Percentiles rank a stretch among this genome's conserved stretches.
Evolutionary conservation across 2,329 filamentous ascomycete species (phyloP).

Genomic region (Pyrenochaeta sp.): DNA sequence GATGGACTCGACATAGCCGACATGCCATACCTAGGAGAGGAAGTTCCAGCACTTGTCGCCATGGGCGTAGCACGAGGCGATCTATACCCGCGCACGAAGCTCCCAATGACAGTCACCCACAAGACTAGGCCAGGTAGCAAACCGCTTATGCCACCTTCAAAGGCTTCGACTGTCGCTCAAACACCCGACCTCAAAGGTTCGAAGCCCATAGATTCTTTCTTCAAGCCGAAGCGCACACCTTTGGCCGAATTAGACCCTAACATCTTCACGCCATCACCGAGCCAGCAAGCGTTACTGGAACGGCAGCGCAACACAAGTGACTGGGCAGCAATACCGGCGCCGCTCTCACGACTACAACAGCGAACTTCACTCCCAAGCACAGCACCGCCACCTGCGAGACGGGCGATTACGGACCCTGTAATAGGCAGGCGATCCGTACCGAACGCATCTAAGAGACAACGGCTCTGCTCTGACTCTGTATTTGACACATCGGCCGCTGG

Average conservation of each 20-base stretch:
- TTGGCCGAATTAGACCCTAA: constrained; percentile 74
- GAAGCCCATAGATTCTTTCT: constrained; percentile 70
- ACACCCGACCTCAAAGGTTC: constrained; percentile 66
- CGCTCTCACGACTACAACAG: constrained; percentile 48
- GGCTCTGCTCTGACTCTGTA: constrained; percentile 55
- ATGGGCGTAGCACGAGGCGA: constrained; percentile 80
- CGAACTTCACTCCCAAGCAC: constrained; percentile 42
- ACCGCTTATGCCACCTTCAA: constrained; percentile 51
- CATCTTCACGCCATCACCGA: constrained; percentile 71
- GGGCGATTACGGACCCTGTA: constrained; percentile 47
- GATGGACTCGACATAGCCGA: constrained; percentile 70
- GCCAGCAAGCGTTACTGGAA: constrained; percentile 67
- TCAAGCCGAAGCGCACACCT: constrained; percentile 69
- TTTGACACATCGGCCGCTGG: constrained; percentile 37
- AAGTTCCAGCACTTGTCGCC: constrained; percentile 74
- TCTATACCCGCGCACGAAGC: constrained; percentile 88
- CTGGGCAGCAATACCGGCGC: constrained; percentile 64
- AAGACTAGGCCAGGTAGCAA: constrained; percentile 45
- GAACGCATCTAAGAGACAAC: constrained; percentile 52
- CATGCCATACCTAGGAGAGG: constrained; percentile 82
- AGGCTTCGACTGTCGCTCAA: constrained; percentile 27
- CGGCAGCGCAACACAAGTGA: constrained; percentile 59
- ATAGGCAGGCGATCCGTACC: constrained; percentile 55
- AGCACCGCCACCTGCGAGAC: constrained; percentile 53
- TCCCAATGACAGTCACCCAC: constrained; percentile 57